Base-by-base conservation (phyloP, 2,329 filamentous ascomycete species). In the Botryotinia convoluta region DNA sequence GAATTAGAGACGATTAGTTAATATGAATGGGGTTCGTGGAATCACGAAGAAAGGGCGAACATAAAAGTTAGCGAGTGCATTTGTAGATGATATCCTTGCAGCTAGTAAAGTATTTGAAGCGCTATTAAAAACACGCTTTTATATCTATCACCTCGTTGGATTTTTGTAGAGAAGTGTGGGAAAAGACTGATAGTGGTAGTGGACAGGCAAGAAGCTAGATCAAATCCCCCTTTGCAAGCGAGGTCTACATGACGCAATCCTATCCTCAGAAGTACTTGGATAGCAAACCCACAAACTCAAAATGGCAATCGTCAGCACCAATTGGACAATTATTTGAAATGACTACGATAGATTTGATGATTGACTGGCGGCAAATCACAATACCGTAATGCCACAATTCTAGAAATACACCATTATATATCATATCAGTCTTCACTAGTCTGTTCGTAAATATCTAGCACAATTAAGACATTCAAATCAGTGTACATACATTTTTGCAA, bases 61-160 rank as follows among this genome's bases (percentile, higher is more conserved):
- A 32, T 57, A 1, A 26, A 42, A 44, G 37, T 57, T 42, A 54
- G 48, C 35, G n/a, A 57, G 37, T 57, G 48, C n/a, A 39, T 29
- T 69, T 57, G n/a, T 32, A 44, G n/a, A 69, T 42, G 10, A 68
- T 69, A 69, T 44, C 37, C 35, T 69, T 69, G 48, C 65, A 69
- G 48, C n/a, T 26, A 57, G 26, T 57, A 57, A 69, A 32, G 26
- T 0, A 44, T 32, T 44, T 57, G n/a, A 69, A 29, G n/a, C 3
- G n/a, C 35, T 35, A 32, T 69, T 26, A 39, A n/a, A 26, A 22
- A 10, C 1, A 39, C 14, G 2, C 10, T 5, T 42, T 12, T 22
- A 16, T 22, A 3, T 64, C n/a, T 39, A 62, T 42, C 6, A 6
- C 7, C 37, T 39, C 6, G 16, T 26, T 37, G 9, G 59, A 39